phyloP scores from a whole-genome alignment of 192 early-diverging fungal species.

The Cetraspora pellucida region DNA sequence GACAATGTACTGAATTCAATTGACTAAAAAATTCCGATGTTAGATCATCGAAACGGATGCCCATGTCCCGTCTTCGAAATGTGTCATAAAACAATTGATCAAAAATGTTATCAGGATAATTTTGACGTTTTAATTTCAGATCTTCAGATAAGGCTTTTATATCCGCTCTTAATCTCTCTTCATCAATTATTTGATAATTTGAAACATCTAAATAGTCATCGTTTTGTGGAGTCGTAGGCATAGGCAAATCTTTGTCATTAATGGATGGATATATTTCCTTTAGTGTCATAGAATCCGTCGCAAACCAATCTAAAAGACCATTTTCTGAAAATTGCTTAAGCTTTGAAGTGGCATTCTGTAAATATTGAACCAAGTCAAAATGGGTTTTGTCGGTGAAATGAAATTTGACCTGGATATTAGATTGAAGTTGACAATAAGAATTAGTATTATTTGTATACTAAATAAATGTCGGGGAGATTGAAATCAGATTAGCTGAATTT shows the following conservation, averaged over 20 bases:
- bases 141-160: not conserved
- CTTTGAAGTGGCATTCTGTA: not conserved
- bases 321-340: not conserved
- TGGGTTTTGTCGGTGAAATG: not conserved
- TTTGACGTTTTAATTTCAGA: not conserved
- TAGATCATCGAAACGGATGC: not conserved
- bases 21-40: not conserved
- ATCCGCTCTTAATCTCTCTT: not conserved
- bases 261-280: not conserved
- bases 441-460: too few species aligned
- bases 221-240: not conserved
- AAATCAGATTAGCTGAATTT: too few species aligned
- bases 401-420: not conserved
- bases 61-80: not conserved
- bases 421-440: not conserved
- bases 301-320: not conserved
- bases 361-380: not conserved
- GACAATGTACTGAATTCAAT: not conserved
- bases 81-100: not conserved
- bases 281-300: not conserved
- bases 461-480: too few species aligned
- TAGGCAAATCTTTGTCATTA: not conserved
- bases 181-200: not conserved
- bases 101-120: not conserved
- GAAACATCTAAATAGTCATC: not conserved